Evolutionary conservation across 2,329 filamentous ascomycete species (phyloP).

Genomic region (Botrytis porri): DNA sequence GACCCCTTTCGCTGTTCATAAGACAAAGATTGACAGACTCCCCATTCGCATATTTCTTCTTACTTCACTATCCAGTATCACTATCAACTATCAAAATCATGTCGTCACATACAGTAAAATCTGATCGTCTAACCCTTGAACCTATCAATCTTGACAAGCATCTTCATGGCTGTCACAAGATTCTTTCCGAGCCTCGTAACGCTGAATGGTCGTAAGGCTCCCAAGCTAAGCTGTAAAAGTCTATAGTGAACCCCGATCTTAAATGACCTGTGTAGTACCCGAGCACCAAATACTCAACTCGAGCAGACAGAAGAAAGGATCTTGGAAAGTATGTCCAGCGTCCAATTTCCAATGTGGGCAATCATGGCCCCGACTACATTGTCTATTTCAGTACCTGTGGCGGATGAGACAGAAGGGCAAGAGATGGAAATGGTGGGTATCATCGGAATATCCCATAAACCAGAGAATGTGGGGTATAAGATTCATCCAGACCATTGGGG

Average conservation of each 20-base stretch:
- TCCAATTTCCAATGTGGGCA: background rate
- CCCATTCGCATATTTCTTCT: background rate
- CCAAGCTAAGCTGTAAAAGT: background rate
- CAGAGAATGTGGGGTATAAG: constrained; percentile 25
- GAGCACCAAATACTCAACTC: background rate
- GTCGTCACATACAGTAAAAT: background rate
- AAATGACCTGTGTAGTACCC: background rate
- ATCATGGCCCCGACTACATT: background rate
- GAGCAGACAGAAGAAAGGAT: constrained; percentile 1
- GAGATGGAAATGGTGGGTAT: constrained; percentile 15
- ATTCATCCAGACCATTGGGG: constrained; percentile 24
- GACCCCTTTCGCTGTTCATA: background rate
- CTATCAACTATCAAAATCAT: background rate
- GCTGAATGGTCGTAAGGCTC: constrained; percentile 7
- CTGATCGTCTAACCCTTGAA: constrained; percentile 2
- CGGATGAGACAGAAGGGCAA: background rate
- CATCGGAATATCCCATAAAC: constrained; percentile 5
- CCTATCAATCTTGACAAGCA: background rate
- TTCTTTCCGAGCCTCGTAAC: background rate
- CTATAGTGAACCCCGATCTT: background rate
- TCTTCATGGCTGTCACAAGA: background rate
- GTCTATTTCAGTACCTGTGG: background rate
- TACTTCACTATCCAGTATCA: background rate
- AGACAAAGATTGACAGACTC: background rate
- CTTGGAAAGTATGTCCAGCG: background rate